Percentiles rank a stretch among this genome's conserved stretches.
Conservation (phyloP, 805 yeast genomes). For the Kuraishia ogatae region DNA sequence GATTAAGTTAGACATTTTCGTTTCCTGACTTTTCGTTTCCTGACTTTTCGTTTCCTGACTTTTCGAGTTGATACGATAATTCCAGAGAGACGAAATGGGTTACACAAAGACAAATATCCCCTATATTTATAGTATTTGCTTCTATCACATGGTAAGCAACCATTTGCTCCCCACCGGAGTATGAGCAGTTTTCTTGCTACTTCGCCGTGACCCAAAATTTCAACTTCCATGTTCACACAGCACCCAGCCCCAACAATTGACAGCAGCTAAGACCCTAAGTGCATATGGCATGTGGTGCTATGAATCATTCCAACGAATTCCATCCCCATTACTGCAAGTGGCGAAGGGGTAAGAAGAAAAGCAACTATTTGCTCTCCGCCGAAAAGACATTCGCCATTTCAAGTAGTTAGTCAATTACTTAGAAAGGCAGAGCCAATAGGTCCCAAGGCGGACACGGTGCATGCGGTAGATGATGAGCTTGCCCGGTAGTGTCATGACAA, state of each 20-base stretch:
- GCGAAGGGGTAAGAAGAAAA: neutral
- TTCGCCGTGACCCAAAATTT: neutral
- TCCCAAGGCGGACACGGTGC: neutral
- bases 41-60: no score
- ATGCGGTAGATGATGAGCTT: neutral
- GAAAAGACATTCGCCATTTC: no score
- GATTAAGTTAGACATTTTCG: neutral
- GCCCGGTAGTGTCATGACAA: neutral
- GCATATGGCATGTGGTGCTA: neutral
- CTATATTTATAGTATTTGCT: no score
- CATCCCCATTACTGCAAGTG: neutral
- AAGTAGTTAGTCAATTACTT: no score
- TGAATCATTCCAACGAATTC: neutral
- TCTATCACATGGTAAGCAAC: neutral
- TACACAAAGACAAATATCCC: neutral
- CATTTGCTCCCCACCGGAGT: neutral
- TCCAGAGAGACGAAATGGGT: neutral
- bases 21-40: neutral
- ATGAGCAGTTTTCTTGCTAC: neutral
- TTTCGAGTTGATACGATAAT: neutral
- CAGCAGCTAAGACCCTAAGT: neutral
- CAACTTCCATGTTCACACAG: neutral
- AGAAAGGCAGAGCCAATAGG: no score
- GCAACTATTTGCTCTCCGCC: neutral
- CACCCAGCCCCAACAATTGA: neutral